Evolutionary conservation across 2,329 filamentous ascomycete genomes (phyloP).

Genomic region (Trichoderma semiorbis): DNA sequence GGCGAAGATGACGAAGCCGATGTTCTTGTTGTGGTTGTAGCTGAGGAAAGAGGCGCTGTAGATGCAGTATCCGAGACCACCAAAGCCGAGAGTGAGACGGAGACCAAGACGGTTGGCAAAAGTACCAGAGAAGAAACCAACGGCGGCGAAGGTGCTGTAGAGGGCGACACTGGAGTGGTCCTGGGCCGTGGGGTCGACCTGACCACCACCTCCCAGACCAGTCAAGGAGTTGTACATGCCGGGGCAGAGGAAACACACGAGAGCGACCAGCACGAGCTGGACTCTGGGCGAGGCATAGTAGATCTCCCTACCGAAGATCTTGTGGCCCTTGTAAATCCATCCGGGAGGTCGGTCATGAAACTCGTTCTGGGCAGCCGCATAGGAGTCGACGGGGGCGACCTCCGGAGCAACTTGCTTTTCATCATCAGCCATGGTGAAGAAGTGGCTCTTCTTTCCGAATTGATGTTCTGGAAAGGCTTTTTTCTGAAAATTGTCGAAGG

Average conservation of each 20-base stretch:
- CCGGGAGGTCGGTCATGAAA: slow-evolving; percentile 40
- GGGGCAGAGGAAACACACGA: slow-evolving; percentile 60
- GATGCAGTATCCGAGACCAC: slow-evolving; percentile 73
- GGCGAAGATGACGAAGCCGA: slow-evolving; percentile 71
- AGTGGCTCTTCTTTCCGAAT: background rate
- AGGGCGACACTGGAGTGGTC: slow-evolving; percentile 68
- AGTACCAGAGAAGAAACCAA: slow-evolving; percentile 70
- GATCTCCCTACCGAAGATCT: slow-evolving; percentile 50
- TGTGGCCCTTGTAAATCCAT: slow-evolving; percentile 67
- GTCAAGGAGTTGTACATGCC: slow-evolving; percentile 69
- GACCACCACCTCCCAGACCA: slow-evolving; percentile 61
- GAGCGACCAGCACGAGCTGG: slow-evolving; percentile 65
- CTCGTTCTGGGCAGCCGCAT: slow-evolving; percentile 21
- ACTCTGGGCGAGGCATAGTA: slow-evolving; percentile 73
- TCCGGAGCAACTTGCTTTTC: slow-evolving; percentile 21
- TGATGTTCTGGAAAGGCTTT: background rate
- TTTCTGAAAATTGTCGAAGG: background rate
- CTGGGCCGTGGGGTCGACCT: slow-evolving; percentile 47
- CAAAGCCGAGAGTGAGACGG: slow-evolving; percentile 63
- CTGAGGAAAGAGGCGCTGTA: slow-evolving; percentile 68
- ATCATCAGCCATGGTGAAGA: slow-evolving; percentile 28
- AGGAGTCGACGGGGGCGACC: slow-evolving; percentile 18
- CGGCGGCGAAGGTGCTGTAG: slow-evolving; percentile 67
- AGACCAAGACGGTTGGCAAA: slow-evolving; percentile 75
- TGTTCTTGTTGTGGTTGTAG: slow-evolving; percentile 65